Percentiles rank a stretch among this genome's conserved stretches.
phyloP scores from a whole-genome alignment of 169 alveolate genomes.

The Babesia bigemina region DNA sequence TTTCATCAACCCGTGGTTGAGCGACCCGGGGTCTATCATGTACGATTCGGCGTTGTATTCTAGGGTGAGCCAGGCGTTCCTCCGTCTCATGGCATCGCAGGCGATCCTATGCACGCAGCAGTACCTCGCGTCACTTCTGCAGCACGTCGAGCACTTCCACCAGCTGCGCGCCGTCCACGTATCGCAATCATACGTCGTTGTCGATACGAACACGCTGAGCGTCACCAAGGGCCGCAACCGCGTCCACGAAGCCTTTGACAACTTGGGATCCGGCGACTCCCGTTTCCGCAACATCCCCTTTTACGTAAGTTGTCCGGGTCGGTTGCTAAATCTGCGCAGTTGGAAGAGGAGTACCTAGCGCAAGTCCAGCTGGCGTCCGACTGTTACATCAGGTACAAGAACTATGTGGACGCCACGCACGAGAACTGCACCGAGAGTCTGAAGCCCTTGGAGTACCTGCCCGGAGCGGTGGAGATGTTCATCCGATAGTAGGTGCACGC shows the following conservation, averaged over 20 bases:
- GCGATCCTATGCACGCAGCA: slow-evolving; percentile 51
- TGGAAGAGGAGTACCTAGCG: slow-evolving; percentile 76
- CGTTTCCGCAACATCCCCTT: slow-evolving; percentile 75
- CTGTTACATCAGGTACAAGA: slow-evolving; percentile 74
- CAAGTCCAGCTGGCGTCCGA: slow-evolving; percentile 72
- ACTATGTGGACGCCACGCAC: slow-evolving; percentile 71
- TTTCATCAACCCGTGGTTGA: slow-evolving; percentile 72
- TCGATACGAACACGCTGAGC: slow-evolving; percentile 68
- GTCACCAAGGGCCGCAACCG: slow-evolving; percentile 73
- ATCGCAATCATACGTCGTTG: slow-evolving; percentile 69
- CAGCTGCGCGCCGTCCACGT: slow-evolving; percentile 70
- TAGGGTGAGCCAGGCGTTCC: slow-evolving; percentile 25
- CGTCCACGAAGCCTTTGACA: slow-evolving; percentile 66
- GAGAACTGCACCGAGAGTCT: slow-evolving; percentile 74
- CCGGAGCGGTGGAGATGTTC: slow-evolving; percentile 75
- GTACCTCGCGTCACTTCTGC: slow-evolving; percentile 65
- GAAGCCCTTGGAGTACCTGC: slow-evolving; percentile 71
- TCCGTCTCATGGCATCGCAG: background rate
- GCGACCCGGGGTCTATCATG: slow-evolving; percentile 65
- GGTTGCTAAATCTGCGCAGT: slow-evolving; percentile 2
- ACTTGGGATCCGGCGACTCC: slow-evolving; percentile 68
- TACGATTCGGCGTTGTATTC: slow-evolving; percentile 75
- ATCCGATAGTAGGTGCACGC: slow-evolving; percentile 56
- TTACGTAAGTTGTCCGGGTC: slow-evolving; percentile 45
- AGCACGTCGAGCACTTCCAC: slow-evolving; percentile 58